Evolutionary conservation across 345 rosid genomes (phyloP).

Genomic region (Melastoma malabathricum): DNA sequence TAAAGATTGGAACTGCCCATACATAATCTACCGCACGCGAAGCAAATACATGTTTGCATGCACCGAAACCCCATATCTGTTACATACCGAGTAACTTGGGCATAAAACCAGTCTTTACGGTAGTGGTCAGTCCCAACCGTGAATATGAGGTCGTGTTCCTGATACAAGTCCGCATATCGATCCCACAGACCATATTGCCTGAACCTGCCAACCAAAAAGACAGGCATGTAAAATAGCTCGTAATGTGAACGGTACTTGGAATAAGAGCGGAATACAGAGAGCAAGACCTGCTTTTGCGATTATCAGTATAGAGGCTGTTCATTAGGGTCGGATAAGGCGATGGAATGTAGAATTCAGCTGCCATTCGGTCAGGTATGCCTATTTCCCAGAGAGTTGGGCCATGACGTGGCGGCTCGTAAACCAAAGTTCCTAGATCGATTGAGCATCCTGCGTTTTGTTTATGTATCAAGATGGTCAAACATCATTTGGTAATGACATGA

Average conservation of each 20-base stretch:
- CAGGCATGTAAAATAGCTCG: background rate
- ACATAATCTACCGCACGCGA: background rate
- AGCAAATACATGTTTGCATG: too few species aligned
- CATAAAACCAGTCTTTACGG: conserved; percentile 60
- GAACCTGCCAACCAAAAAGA: conserved; percentile 23
- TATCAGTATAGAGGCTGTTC: conserved; percentile 24
- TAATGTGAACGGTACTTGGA: background rate
- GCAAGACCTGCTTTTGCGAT: conserved; percentile 22
- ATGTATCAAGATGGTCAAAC: background rate
- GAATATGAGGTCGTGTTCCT: conserved; percentile 34
- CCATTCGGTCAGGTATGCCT: conserved; percentile 63
- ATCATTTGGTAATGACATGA: background rate
- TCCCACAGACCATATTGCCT: conserved; percentile 79
- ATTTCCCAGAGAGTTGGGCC: conserved; percentile 89
- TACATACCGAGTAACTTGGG: conserved; percentile 58
- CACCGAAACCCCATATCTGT: background rate
- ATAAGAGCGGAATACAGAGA: background rate
- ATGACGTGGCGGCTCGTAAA: conserved; percentile 52
- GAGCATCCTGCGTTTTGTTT: conserved; percentile 23
- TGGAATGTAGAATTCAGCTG: conserved; percentile 62
- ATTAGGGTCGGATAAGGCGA: conserved; percentile 36
- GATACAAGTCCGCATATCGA: conserved; percentile 48
- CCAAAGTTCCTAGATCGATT: conserved; percentile 28
- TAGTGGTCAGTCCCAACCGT: conserved; percentile 29
- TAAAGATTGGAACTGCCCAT: background rate